A percentile compares a stretch with the other conserved stretches of the same genome.
phyloP scores from a whole-genome alignment of 1,139 yeast species.

The Schwanniomyces etchellsii region DNA sequence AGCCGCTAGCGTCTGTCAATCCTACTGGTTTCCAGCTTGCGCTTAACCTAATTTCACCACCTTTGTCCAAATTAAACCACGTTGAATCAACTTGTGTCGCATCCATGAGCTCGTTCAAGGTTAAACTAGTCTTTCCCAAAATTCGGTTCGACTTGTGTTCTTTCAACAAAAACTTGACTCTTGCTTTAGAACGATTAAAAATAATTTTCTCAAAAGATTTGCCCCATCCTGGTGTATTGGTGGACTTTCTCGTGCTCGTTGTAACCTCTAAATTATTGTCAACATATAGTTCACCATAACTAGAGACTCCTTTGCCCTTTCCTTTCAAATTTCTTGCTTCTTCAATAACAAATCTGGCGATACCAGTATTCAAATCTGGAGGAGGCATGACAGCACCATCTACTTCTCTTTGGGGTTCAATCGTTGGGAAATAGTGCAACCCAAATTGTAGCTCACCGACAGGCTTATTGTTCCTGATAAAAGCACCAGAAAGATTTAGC shows the following conservation, averaged over 20 bases:
- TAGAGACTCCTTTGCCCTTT: conserved; percentile 40
- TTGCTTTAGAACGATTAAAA: conserved; percentile 65
- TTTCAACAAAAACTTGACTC: conserved; percentile 59
- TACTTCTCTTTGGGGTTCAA: conserved; percentile 68
- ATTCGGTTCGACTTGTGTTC: conserved; percentile 48
- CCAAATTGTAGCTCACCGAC: conserved; percentile 73
- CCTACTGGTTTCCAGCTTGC: conserved; percentile 87
- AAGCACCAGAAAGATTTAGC: conserved; percentile 46
- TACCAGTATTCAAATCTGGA: conserved; percentile 92
- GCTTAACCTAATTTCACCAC: conserved; percentile 68
- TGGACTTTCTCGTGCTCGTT: conserved; percentile 55
- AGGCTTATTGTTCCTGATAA: conserved; percentile 74
- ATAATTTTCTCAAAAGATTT: conserved; percentile 66
- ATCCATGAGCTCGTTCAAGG: conserved; percentile 68
- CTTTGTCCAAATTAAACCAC: conserved; percentile 64
- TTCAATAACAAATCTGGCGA: conserved; percentile 53
- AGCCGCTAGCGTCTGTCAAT: conserved; percentile 57
- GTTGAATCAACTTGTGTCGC: conserved; percentile 71
- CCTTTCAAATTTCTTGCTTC: conserved; percentile 48
- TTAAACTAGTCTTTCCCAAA: conserved; percentile 57
- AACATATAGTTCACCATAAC: conserved; percentile 66
- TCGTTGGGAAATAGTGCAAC: conserved; percentile 70
- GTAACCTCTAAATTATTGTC: conserved; percentile 55
- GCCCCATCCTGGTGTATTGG: conserved; percentile 66
- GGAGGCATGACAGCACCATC: conserved; percentile 87